These are phyloP conservation scores for Cercospora sesami DNA, from an alignment of 2,329 filamentous ascomycete genomes.

Conservation along the genomic window DNA sequence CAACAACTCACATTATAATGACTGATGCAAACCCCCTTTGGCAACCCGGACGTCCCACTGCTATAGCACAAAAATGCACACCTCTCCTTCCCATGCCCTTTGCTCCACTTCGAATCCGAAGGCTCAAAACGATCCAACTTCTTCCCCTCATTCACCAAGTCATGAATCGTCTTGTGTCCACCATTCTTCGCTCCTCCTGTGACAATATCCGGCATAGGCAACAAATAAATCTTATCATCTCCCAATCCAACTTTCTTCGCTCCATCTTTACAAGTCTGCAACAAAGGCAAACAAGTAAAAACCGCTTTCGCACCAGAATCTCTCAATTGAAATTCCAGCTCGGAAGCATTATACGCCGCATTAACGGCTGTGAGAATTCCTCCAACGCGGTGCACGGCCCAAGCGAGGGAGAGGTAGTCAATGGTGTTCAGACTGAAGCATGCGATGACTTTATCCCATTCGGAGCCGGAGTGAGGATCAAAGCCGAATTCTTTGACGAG, in stretches of 20 bases:
- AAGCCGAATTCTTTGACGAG: conserved; percentile 71
- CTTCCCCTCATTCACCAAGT: conserved; percentile 64
- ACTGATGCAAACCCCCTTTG: conserved; percentile 74
- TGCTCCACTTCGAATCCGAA: conserved; percentile 57
- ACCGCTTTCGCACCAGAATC: conserved; percentile 68
- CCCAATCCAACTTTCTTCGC: conserved; percentile 65
- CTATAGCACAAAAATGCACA: conserved; percentile 78
- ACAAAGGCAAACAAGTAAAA: conserved; percentile 69
- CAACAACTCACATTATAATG: conserved; percentile 59
- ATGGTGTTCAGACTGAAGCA: conserved; percentile 83
- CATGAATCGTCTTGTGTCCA: conserved; percentile 64
- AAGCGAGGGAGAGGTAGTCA: conserved; percentile 71
- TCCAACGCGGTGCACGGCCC: conserved; percentile 72
- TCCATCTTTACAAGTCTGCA: conserved; percentile 64
- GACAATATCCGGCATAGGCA: conserved; percentile 63
- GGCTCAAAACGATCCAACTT: conserved; percentile 54
- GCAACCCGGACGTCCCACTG: conserved; percentile 75
- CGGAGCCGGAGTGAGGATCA: conserved; percentile 66
- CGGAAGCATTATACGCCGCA: conserved; percentile 68
- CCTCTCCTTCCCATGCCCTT: conserved; percentile 66
- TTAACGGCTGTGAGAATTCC: conserved; percentile 74
- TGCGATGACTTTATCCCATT: conserved; percentile 79
- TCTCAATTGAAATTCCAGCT: conserved; percentile 71
- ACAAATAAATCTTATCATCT: conserved; percentile 64
- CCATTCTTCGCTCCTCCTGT: conserved; percentile 51